Evolutionary conservation across 805 yeast species (phyloP), one percentile per base, ranked within the genome.

Genomic region (Candida fluviatilis): DNA sequence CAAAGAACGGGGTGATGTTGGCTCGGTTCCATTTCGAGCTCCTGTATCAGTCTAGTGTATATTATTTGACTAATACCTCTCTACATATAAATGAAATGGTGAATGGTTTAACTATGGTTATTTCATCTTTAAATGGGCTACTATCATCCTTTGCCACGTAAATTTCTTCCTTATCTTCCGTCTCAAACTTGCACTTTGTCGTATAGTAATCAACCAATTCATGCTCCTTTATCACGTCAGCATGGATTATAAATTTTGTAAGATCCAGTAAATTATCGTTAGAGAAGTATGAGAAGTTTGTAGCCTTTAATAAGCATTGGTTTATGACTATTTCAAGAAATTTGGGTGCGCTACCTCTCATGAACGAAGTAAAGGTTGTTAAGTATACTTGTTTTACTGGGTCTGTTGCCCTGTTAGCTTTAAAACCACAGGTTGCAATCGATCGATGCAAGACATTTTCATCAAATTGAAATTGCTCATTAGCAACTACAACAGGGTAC

Each of bases 1-100:
- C 84, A 84, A 62, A 75, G 99, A 58, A 84, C 90, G 1, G 96
- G 81, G 6, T 86, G 21, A 18, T 3, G n/a, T n/a, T n/a, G n/a
- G n/a, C n/a, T n/a, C n/a, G n/a, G n/a, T n/a, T n/a, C n/a, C 13
- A 32, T 16, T 8, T 23, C 25, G 7, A 23, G 25, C 7, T 23
- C 25, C 7, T 23, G 7, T 8, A 11, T 23, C 10, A 11, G 25
- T 23, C 11, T 23, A 23, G 7, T 23, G 25, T 23, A 11, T 14
- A 27, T 19, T 25, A 37, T 25, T 21, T 27, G 6, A 39, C 15
- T 17, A 18, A 18, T n/a, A 51, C 37, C 17, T 47, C 50, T 40
- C 64, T 58, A 10, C 51, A 42, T 49, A 74, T 44, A 28, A 55
- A 55, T n/a, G 71, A 64, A 15, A 77, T 33, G 21, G 58, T 61